Conservation (phyloP, 179 eudicot genomes). For the Drosera spatulata region DNA sequence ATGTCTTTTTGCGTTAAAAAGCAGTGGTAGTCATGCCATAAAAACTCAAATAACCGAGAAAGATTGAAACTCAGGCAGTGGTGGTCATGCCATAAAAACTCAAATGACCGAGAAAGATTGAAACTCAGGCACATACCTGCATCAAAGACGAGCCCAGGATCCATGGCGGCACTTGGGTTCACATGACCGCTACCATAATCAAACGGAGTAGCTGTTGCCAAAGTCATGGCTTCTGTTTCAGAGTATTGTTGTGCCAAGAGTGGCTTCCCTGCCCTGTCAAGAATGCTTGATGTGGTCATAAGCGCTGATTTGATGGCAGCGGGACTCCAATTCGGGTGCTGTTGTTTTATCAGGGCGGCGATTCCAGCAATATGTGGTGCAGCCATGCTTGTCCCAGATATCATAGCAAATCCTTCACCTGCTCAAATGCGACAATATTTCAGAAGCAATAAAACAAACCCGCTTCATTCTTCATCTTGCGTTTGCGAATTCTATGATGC, state of each 20-base stretch:
- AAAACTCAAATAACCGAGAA: neutral
- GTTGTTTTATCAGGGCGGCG: slow-evolving; percentile 87
- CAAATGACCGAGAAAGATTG: neutral
- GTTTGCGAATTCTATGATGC: too few species aligned
- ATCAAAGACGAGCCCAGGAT: slow-evolving; percentile 86
- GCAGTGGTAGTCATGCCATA: too few species aligned
- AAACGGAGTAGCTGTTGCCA: slow-evolving; percentile 77
- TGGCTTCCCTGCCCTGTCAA: slow-evolving; percentile 64
- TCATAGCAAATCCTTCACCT: slow-evolving; percentile 93
- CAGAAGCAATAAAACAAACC: too few species aligned
- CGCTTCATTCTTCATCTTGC: too few species aligned
- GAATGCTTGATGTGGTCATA: slow-evolving; percentile 71
- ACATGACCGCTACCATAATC: slow-evolving; percentile 97
- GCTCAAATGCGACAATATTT: slow-evolving; percentile 8
- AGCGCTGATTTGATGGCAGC: slow-evolving; percentile 90
- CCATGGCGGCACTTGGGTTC: slow-evolving; percentile 84
- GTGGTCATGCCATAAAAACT: too few species aligned
- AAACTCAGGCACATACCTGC: slow-evolving; percentile 45
- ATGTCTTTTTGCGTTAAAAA: too few species aligned
- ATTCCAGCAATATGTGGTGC: slow-evolving; percentile 95
- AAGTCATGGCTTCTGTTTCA: slow-evolving; percentile 47
- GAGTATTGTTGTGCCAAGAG: slow-evolving; percentile 79
- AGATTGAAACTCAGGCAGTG: neutral
- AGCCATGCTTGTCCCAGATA: slow-evolving; percentile 98
- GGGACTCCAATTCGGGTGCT: slow-evolving; percentile 86